Base-by-base conservation (phyloP, 495 filamentous ascomycete species). In the Antarctomyces pellizariae region DNA sequence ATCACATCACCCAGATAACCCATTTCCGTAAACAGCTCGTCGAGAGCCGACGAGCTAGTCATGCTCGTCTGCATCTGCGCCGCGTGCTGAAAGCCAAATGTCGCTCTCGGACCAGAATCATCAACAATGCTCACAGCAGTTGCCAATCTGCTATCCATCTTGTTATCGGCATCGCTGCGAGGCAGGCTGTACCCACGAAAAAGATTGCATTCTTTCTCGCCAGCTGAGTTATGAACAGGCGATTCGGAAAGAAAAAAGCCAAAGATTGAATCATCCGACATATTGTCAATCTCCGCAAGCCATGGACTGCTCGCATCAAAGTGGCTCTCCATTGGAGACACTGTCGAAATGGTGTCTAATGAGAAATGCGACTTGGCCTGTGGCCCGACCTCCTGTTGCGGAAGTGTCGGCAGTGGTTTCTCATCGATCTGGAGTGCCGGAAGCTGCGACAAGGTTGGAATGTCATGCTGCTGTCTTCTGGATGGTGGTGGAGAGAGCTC, bases 401-500 rank as follows among this genome's bases (percentile, higher is more conserved):
- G 36, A 3, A 39, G 18, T 24, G 33, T 31, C 21, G 40, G 40
- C 13, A 39, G 34, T 12, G 37, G 36, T 31, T 39, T 43, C 7
- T 24, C 23, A 1, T 30, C 34, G 7, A 25, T 21, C 32, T 10
- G 24, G 4, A 23, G 33, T 7, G 16, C 23, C 18, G 10, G 13
- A 6, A 11, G 12, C 21, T 14, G 23, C 22, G 22, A 23, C 13
- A 15, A 20, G 22, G 13, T 12, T 16, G 15, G 22, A 3, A 11
- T 16, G 9, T 13, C 9, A 9, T 11, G 14, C 7, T 7, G 14
- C 7, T 7, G 6, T 25, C 5, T 5, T 7, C 24, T 7, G 1
- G 32, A 44, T 2, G 59, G 58, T 11, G 59, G 57, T 7, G 59
- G 57, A 4, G 57, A 62, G 10, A 62, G 43, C 16, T 44, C 45